These are phyloP conservation scores for Cyclotella choctawhatcheeana DNA, from an alignment of 108 stramenopile species.

Conservation along the genomic window DNA sequence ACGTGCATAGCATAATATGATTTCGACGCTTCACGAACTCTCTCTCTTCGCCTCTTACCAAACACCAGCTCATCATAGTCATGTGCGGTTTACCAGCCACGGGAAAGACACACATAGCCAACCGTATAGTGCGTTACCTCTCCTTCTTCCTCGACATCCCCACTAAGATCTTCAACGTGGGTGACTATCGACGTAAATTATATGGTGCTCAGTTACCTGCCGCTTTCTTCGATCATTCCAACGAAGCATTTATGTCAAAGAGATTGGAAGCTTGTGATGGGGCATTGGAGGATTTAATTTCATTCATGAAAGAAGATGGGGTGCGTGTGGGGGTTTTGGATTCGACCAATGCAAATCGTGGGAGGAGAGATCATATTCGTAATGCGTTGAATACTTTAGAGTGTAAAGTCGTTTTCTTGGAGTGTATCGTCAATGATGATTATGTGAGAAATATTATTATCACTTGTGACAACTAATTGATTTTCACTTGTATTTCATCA, in stretches of 20 bases:
- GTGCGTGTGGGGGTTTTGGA: constrained; percentile 96
- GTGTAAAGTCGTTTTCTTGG: constrained; percentile 90
- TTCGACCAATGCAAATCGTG: constrained; percentile 92
- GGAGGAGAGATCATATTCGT: constrained; percentile 71
- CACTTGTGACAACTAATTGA: too few species aligned
- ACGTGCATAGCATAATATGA: background rate
- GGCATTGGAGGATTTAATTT: constrained; percentile 88
- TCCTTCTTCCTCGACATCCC: constrained; percentile 92
- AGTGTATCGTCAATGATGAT: constrained; percentile 88
- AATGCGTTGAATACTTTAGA: constrained; percentile 48
- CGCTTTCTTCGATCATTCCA: constrained; percentile 92
- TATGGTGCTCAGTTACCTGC: constrained; percentile 82
- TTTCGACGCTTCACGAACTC: too few species aligned
- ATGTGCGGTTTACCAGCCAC: constrained; percentile 97
- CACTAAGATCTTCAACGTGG: constrained; percentile 93
- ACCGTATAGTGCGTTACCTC: constrained; percentile 92
- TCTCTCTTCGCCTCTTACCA: too few species aligned
- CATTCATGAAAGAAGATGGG: constrained; percentile 79
- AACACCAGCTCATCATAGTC: constrained; percentile 81
- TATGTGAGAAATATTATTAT: constrained; percentile 45
- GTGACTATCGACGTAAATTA: constrained; percentile 89
- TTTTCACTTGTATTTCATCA: background rate
- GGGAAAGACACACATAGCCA: constrained; percentile 97
- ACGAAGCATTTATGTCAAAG: constrained; percentile 65
- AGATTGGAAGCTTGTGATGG: constrained; percentile 81